Percentiles rank a stretch among this genome's conserved stretches.
Conservation (phyloP, 2,329 filamentous ascomycete genomes). For the Capronia americana region DNA sequence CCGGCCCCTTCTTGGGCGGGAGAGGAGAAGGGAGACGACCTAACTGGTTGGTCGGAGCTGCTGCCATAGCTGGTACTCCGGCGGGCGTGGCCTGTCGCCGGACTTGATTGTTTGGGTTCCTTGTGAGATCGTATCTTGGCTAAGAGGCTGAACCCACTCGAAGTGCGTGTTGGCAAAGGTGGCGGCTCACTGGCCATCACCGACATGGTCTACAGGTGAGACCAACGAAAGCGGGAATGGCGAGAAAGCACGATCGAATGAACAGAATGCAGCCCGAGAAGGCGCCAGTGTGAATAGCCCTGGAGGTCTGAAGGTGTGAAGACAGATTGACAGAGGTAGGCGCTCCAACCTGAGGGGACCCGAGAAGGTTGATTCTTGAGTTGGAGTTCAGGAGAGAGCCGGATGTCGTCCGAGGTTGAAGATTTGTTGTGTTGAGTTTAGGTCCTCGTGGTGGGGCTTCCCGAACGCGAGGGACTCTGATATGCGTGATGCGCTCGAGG, state of each 20-base stretch:
- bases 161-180: conserved; percentile 25
- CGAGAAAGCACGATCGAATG: neutral
- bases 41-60: conserved; percentile 13
- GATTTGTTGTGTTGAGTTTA: neutral
- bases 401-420: neutral
- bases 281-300: neutral
- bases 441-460: conserved; percentile 5
- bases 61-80: conserved; percentile 31
- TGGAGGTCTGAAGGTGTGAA: neutral
- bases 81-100: conserved; percentile 11
- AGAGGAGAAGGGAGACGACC: conserved; percentile 50
- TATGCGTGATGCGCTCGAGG: neutral
- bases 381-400: neutral
- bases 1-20: conserved; percentile 74
- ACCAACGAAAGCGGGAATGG: neutral
- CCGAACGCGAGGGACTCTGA: neutral
- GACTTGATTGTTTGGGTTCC: conserved; percentile 26
- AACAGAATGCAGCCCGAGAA: neutral
- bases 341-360: neutral
- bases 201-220: neutral
- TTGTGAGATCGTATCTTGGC: conserved; percentile 35
- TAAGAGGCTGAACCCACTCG: conserved; percentile 32
- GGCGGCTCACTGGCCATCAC: conserved; percentile 30
- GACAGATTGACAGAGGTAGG: neutral
- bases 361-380: neutral